Evolutionary conservation across 1,139 yeast genomes (phyloP).

Genomic region (Yamadazyma atmosphaerica): DNA sequence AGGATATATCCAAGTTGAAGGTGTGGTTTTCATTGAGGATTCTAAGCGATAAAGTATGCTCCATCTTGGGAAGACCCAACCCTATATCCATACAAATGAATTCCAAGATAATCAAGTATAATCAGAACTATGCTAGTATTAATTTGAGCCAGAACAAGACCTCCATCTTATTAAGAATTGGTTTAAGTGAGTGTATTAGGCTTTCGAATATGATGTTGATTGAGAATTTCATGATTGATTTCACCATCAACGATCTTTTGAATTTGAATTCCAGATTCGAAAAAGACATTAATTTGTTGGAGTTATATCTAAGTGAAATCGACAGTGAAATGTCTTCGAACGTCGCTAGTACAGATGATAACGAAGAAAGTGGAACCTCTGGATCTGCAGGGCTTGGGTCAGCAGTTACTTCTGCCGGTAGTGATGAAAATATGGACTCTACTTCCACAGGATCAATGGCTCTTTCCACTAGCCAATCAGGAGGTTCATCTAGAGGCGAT

Average conservation of each 20-base stretch:
- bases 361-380: conserved; percentile 9
- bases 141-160: conserved; percentile 27
- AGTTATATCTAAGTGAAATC: conserved; percentile 15
- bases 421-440: not conserved
- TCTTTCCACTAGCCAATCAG: not conserved
- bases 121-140: conserved; percentile 18
- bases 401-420: not conserved
- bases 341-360: conserved; percentile 8
- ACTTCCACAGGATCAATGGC: not conserved
- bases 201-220: conserved; percentile 52
- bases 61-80: conserved; percentile 55
- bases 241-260: conserved; percentile 39
- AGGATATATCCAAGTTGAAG: conserved; percentile 37
- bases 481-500: not conserved
- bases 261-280: conserved; percentile 42
- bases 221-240: conserved; percentile 51
- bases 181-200: conserved; percentile 50
- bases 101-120: conserved; percentile 30
- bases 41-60: conserved; percentile 49
- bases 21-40: conserved; percentile 53
- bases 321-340: conserved; percentile 8
- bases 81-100: conserved; percentile 54
- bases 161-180: conserved; percentile 39
- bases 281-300: conserved; percentile 38
- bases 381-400: not conserved